Evolutionary conservation across 176 grass and related monocot genomes (phyloP), one percentile per base, ranked within the genome.

Genomic region (Lolium perenne): DNA sequence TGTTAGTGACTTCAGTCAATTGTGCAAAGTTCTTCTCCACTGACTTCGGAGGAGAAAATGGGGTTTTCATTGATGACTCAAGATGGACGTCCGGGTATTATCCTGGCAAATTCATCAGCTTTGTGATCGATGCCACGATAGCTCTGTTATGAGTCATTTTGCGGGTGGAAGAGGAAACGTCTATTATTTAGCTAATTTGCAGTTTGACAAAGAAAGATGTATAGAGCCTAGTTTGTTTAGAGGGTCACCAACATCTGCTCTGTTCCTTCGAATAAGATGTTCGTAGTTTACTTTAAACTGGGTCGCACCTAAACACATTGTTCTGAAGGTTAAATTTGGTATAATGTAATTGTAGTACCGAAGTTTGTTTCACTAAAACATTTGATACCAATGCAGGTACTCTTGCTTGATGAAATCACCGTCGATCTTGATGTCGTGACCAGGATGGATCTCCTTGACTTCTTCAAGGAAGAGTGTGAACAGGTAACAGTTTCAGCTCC

Each of bases 391-490:
- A 83, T 72, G 50, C 92, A 98, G 93, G 93, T 98, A 47, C 86
- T 98, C 74, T 90, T 95, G 60, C 91, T 95, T 73, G 96, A 95
- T 88, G 93, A 98, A 83, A 85, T 95, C 70, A 98, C 93, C 0
- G 96, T 98, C 51, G 96, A 98, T 80, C 88, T 98, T 47, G 93
- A 95, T 82, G 92, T 95, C 43, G 96, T 98, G 45, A 94, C 92
- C 47, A 94, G 97, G 91, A 94, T 95, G 92, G 97, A 95, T 82
- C 90, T 98, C 40, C 97, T 98, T 3, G 92, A 94, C 16, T 98
- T 98, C 88, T 98, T 95, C 78, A 98, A 88, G 86, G 97, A 98
- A 91, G 96, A 98, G 64, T 95, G 96, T 29, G 91, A 98, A 68
- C 86, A 92, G 90, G 93, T 95, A 89, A 89, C 11, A 20, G 3